phyloP scores from a whole-genome alignment of 805 yeast species.

The Clavispora vitiphila region DNA sequence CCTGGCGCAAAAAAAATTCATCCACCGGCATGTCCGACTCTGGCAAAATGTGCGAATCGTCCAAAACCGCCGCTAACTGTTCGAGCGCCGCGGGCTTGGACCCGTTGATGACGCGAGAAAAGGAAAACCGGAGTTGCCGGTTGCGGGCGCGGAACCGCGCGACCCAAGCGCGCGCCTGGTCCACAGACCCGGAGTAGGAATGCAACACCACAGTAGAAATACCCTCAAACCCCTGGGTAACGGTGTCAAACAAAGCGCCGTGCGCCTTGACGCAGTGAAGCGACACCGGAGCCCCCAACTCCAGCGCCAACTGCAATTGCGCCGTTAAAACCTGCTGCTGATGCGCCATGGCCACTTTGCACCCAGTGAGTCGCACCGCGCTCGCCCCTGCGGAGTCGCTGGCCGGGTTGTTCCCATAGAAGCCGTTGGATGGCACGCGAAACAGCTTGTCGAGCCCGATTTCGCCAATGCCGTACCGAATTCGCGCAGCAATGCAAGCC shows the following conservation, averaged over 20 bases:
- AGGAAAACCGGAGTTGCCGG: constrained; percentile 42
- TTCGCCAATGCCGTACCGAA: constrained; percentile 63
- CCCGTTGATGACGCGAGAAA: constrained; percentile 49
- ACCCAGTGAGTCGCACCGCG: constrained; percentile 32
- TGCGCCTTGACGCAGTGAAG: constrained; percentile 84
- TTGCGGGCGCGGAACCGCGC: constrained; percentile 23
- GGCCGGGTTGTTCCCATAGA: too few species aligned
- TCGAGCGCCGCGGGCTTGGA: constrained; percentile 20
- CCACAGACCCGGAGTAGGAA: constrained; percentile 80
- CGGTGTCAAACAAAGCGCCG: constrained; percentile 49
- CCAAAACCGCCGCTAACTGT: constrained; percentile 15
- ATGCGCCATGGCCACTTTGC: constrained; percentile 59
- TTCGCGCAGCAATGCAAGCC: constrained; percentile 7
- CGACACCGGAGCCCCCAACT: constrained; percentile 50
- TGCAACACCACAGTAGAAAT: constrained; percentile 59
- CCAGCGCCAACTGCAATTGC: constrained; percentile 53
- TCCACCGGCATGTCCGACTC: constrained; percentile 38
- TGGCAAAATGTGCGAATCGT: constrained; percentile 22
- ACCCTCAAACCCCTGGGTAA: constrained; percentile 18
- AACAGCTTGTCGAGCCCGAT: constrained; percentile 84
- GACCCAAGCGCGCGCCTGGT: constrained; percentile 52
- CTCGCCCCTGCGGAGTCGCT: constrained; percentile 14
- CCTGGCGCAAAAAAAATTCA: constrained; percentile 7
- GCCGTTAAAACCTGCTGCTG: constrained; percentile 50
- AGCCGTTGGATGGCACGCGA: constrained; percentile 60